Conservation (phyloP, 2,329 filamentous ascomycete species). For the Diplodia corticola region DNA sequence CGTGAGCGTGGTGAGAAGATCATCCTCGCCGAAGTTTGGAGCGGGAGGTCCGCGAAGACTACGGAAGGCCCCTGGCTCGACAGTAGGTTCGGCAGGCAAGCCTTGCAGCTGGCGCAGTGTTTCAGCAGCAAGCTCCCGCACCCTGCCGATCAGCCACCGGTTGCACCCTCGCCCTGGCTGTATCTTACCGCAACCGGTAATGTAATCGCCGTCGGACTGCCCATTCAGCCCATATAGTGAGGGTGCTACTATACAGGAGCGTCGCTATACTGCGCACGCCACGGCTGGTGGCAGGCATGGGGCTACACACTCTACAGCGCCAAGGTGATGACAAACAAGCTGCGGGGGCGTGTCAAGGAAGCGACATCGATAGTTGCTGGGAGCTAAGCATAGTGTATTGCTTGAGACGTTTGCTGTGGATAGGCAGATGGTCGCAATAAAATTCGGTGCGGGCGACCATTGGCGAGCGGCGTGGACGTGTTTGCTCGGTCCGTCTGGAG, state of each 20-base stretch:
- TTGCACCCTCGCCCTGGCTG: not conserved
- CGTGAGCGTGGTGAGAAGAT: constrained; percentile 11
- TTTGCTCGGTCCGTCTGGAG: constrained; percentile 4
- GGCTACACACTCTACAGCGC: not conserved
- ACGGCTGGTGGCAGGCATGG: not conserved
- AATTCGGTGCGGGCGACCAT: not conserved
- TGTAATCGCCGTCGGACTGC: constrained; percentile 10
- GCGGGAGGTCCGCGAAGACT: constrained; percentile 1
- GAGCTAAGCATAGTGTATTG: not conserved
- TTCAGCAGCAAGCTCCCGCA: constrained; percentile 20
- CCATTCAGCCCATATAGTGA: not conserved
- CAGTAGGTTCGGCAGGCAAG: constrained; percentile 1
- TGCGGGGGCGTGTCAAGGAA: not conserved
- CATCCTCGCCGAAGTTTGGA: constrained; percentile 8
- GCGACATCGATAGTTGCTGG: not conserved
- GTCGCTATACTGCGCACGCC: not conserved
- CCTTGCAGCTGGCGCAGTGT: constrained; percentile 11
- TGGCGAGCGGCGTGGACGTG: not conserved
- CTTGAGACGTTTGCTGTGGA: not conserved
- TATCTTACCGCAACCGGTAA: constrained; percentile 15
- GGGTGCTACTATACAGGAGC: not conserved
- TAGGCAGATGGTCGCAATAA: not conserved
- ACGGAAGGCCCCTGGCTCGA: constrained; percentile 9
- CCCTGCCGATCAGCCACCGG: constrained; percentile 14
- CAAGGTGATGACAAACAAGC: not conserved